Evolutionary conservation across 257 asterid species (phyloP).

Genomic region (Lithospermum erythrorhizon): DNA sequence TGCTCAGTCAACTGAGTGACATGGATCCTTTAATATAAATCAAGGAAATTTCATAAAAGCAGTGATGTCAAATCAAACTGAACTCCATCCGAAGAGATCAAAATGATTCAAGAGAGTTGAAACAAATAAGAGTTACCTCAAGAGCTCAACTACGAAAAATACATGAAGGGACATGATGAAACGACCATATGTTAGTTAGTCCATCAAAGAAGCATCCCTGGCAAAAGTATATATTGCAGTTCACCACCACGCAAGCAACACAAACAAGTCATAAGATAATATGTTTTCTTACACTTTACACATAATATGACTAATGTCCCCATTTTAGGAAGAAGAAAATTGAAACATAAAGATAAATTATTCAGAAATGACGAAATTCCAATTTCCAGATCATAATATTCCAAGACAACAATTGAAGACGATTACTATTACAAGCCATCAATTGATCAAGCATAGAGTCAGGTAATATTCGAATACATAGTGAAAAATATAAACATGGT

Average conservation of each 20-base stretch:
- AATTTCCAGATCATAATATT: background rate
- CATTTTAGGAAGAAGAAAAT: background rate
- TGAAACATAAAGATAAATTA: background rate
- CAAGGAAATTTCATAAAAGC: no score
- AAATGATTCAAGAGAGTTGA: background rate
- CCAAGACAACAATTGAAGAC: background rate
- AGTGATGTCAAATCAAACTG: background rate
- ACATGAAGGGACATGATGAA: slow-evolving; percentile 1
- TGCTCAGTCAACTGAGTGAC: background rate
- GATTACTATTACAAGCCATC: no score
- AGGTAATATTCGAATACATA: no score
- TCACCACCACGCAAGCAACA: background rate
- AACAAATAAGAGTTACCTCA: background rate
- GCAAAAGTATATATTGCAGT: slow-evolving; percentile 1
- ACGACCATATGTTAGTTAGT: slow-evolving; percentile 2
- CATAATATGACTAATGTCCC: background rate
- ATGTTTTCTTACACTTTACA: background rate
- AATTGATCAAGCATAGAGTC: no score
- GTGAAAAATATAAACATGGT: no score
- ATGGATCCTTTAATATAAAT: no score
- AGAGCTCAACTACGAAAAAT: background rate
- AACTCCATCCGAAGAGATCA: background rate
- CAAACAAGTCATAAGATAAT: background rate
- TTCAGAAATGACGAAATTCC: background rate
- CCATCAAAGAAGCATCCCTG: slow-evolving; percentile 1